Evolutionary conservation across 345 rosid species (phyloP).

Genomic region (Aquilaria malaccensis): DNA sequence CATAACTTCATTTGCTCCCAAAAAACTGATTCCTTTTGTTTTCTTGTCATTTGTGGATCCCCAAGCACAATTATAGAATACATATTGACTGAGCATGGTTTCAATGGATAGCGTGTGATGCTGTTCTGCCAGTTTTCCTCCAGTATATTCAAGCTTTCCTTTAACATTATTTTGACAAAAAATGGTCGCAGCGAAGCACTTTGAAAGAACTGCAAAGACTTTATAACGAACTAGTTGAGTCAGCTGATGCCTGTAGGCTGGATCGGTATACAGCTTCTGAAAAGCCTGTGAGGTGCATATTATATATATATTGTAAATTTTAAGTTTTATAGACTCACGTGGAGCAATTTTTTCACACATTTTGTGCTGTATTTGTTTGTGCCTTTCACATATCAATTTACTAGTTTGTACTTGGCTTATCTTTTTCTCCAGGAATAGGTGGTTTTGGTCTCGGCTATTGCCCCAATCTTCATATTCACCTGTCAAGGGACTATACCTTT

Average conservation of each 20-base stretch:
- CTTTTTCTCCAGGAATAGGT: constrained; percentile 62
- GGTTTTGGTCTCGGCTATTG: constrained; percentile 91
- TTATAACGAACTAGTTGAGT: constrained; percentile 70
- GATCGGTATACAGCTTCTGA: constrained; percentile 91
- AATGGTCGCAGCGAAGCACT: constrained; percentile 55
- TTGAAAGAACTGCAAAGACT: constrained; percentile 87
- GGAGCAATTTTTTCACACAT: neutral
- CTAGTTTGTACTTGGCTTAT: constrained; percentile 1
- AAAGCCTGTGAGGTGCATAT: constrained; percentile 56
- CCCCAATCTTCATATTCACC: constrained; percentile 74
- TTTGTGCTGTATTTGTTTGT: neutral
- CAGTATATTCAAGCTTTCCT: too few species aligned
- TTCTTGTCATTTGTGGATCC: too few species aligned
- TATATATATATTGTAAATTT: neutral
- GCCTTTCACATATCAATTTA: constrained; percentile 2
- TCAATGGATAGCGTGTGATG: neutral
- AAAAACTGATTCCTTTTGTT: too few species aligned
- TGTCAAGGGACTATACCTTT: constrained; percentile 84
- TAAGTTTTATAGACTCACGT: neutral
- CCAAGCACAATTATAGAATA: too few species aligned
- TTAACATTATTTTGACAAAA: constrained; percentile 3
- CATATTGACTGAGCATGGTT: too few species aligned
- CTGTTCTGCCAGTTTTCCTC: neutral
- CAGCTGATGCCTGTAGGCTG: constrained; percentile 71
- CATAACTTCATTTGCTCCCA: too few species aligned